Base-by-base conservation (phyloP, 768 basidiomycete genomes). In the Suillus variegatus region DNA sequence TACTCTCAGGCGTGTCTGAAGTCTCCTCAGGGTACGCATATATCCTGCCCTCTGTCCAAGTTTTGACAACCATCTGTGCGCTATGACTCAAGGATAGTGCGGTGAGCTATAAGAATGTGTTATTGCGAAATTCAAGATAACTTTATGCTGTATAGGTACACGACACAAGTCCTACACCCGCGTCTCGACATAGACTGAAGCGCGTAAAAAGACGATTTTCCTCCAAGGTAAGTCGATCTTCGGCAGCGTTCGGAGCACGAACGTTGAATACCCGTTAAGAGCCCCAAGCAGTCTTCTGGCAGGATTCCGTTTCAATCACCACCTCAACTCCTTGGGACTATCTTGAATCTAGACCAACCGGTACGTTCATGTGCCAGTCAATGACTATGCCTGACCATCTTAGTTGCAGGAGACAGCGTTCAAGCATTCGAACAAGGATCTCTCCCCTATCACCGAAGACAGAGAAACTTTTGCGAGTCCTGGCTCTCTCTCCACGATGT, bases 401-500 rank as follows among this genome's bases (percentile, higher is more conserved):
- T 36, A 18, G 38, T 36, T 3, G 9, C 49, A 63, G 62, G n/a
- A 63, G 47, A 41, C 62, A 10, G 20, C n/a, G 25, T 58, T 57
- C n/a, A 32, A 56, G 36, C 56, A 43, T 51, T 36, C 52, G 16
- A 12, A 36, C 35, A 60, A 35, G 36, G 43, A 35, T 25, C 62
- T 65, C 64, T 64, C 66, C 25, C 49, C 66, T n/a, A 57, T 64
- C 9, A 43, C 57, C 22, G 36, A 63, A 65, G 28, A 43, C 63
- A 14, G 32, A 6, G 55, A 62, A 3, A 18, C 20, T 20, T 40
- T 51, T 2, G 64, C 61, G 54, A 67, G 63, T 28, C 58, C 66
- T 4, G 28, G 18, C 22, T 72, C 74, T 1, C 58, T 64, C 16
- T 61, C 49, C 35, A 75, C 73, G 0, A 40, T 75, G n/a, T 73